Conservation (phyloP, 2,329 filamentous ascomycete genomes). For the Microdochium paspali region DNA sequence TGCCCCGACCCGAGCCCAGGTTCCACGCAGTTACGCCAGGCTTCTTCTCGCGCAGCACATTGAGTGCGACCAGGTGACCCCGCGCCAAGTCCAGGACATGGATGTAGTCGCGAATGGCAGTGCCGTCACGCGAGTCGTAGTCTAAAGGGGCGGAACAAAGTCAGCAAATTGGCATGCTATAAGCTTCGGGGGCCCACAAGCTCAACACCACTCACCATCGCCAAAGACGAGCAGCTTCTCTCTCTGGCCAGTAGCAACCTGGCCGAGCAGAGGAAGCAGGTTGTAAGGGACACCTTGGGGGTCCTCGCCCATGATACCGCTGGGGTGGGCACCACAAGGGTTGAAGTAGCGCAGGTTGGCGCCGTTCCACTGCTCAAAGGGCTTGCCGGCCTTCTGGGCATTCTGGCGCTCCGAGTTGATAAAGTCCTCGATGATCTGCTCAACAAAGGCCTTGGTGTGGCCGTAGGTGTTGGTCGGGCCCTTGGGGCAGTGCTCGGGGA, state of each 20-base stretch:
- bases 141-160: conserved; percentile 39
- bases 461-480: conserved; percentile 97
- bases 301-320: conserved; percentile 96
- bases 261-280: conserved; percentile 83
- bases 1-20: conserved; percentile 85
- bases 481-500: conserved; percentile 92
- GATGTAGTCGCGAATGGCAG: conserved; percentile 96
- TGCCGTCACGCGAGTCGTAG: conserved; percentile 84
- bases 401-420: conserved; percentile 81
- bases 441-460: conserved; percentile 88
- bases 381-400: conserved; percentile 68
- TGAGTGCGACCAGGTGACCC: conserved; percentile 81
- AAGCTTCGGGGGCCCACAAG: not conserved
- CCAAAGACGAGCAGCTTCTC: conserved; percentile 94
- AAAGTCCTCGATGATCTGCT: conserved; percentile 84
- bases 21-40: conserved; percentile 96
- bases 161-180: not conserved
- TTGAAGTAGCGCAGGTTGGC: conserved; percentile 97
- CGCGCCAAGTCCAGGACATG: conserved; percentile 84
- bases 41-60: conserved; percentile 74
- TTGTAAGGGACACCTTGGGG: conserved; percentile 94
- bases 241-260: conserved; percentile 90
- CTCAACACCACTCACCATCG: conserved; percentile 53
- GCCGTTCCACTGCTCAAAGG: conserved; percentile 78
- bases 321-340: conserved; percentile 88